Evolutionary conservation across 176 grass and related monocot species (phyloP).

Genomic region (Aegilops sharonensis): DNA sequence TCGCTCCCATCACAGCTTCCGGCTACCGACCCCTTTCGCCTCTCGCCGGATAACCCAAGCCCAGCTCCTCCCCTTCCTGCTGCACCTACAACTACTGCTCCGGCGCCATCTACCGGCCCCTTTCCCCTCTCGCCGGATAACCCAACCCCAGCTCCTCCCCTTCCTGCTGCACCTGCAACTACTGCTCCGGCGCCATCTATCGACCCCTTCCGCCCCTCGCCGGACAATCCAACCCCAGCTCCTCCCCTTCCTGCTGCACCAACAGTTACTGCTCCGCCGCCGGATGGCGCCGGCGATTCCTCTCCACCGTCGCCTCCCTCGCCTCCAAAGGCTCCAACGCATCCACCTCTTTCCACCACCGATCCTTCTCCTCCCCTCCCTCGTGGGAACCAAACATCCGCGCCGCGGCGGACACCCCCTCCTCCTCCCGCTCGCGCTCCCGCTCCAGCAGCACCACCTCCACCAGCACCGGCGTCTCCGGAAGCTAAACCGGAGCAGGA

Average conservation of each 20-base stretch:
- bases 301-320: slow-evolving; percentile 5
- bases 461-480: slow-evolving; percentile 2
- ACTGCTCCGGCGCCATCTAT: neutral
- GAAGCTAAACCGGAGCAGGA: slow-evolving; percentile 19
- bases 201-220: slow-evolving; percentile 5
- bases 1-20: slow-evolving; percentile 1
- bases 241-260: neutral
- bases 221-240: slow-evolving; percentile 17
- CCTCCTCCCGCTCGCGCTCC: neutral
- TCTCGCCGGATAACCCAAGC: slow-evolving; percentile 23
- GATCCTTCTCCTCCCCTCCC: slow-evolving; percentile 14
- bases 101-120: neutral
- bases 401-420: neutral
- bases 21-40: neutral
- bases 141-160: slow-evolving; percentile 4
- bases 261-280: slow-evolving; percentile 1
- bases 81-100: neutral
- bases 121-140: slow-evolving; percentile 23
- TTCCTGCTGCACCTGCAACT: neutral
- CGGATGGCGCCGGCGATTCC: slow-evolving; percentile 15
- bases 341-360: neutral
- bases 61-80: neutral
- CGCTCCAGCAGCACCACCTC: neutral
- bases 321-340: slow-evolving; percentile 13
- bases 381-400: neutral